Evolutionary conservation across 2,329 filamentous ascomycete species (phyloP).

Genomic region (Pezicula radicicola): DNA sequence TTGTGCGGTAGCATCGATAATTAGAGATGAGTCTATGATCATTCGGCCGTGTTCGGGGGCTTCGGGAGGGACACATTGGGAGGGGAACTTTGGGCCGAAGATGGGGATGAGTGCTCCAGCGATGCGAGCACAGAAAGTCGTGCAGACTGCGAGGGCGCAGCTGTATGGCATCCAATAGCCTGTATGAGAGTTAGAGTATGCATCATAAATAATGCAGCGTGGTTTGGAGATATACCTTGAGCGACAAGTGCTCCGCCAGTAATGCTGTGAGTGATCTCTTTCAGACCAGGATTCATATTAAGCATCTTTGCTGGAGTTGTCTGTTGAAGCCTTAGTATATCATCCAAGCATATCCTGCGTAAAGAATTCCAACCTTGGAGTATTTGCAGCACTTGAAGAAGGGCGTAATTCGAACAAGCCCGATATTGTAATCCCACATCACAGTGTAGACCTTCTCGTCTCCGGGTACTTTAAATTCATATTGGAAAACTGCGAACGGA

Average conservation of each 20-base stretch:
- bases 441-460: slow-evolving; percentile 68
- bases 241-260: slow-evolving; percentile 88
- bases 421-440: slow-evolving; percentile 97
- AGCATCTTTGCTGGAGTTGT: slow-evolving; percentile 86
- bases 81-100: slow-evolving; percentile 80
- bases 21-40: slow-evolving; percentile 58
- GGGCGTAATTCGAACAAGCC: slow-evolving; percentile 88
- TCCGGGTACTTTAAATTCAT: slow-evolving; percentile 71
- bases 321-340: slow-evolving; percentile 41
- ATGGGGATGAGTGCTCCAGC: slow-evolving; percentile 84
- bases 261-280: slow-evolving; percentile 90
- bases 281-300: slow-evolving; percentile 73
- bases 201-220: slow-evolving; percentile 1
- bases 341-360: slow-evolving; percentile 1
- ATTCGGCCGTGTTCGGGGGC: slow-evolving; percentile 63
- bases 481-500: slow-evolving; percentile 68
- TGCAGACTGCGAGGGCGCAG: slow-evolving; percentile 81
- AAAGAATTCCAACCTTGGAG: slow-evolving; percentile 64
- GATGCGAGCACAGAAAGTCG: slow-evolving; percentile 85
- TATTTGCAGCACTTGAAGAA: slow-evolving; percentile 91
- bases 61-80: slow-evolving; percentile 63
- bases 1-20: slow-evolving; percentile 49
- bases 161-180: slow-evolving; percentile 96
- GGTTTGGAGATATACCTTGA: slow-evolving; percentile 61
- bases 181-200: slow-evolving; percentile 32